Evolutionary conservation across 805 yeast species (phyloP).

Genomic region (Starmerella vaccinii): DNA sequence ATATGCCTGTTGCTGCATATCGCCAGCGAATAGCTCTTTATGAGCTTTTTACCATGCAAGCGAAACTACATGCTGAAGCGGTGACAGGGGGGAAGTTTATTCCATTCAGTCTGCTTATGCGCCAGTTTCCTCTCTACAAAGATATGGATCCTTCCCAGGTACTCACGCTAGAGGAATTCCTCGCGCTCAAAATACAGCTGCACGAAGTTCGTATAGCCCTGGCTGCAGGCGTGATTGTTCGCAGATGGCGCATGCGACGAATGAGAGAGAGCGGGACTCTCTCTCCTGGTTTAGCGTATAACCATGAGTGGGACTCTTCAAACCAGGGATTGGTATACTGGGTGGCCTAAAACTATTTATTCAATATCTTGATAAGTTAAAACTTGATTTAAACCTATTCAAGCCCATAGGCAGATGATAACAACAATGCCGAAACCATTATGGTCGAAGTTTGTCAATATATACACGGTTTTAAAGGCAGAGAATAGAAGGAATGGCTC

Average conservation of each 20-base stretch:
- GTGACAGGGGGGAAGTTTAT: slow-evolving; percentile 41
- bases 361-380: too few relatives aligned
- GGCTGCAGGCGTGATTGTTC: slow-evolving; percentile 23
- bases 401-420: not conserved
- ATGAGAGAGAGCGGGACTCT: not conserved
- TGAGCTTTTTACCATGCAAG: slow-evolving; percentile 63
- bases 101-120: slow-evolving; percentile 50
- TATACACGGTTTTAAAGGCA: not conserved
- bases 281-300: slow-evolving; percentile 11
- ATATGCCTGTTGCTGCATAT: slow-evolving; percentile 48
- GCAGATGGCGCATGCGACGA: slow-evolving; percentile 17
- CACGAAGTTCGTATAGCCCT: slow-evolving; percentile 24
- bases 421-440: not conserved
- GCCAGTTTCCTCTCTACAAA: slow-evolving; percentile 65
- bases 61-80: slow-evolving; percentile 36
- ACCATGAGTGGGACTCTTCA: slow-evolving; percentile 3
- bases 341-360: slow-evolving; percentile 7
- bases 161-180: slow-evolving; percentile 28
- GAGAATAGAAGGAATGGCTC: too few relatives aligned
- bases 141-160: slow-evolving; percentile 60
- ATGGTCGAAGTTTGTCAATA: not conserved
- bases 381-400: too few relatives aligned
- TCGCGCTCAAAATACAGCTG: slow-evolving; percentile 27
- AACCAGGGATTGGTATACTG: slow-evolving; percentile 10
- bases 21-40: slow-evolving; percentile 45